Conservation (phyloP, 495 filamentous ascomycete species). For the Lasiosphaeria hispida region DNA sequence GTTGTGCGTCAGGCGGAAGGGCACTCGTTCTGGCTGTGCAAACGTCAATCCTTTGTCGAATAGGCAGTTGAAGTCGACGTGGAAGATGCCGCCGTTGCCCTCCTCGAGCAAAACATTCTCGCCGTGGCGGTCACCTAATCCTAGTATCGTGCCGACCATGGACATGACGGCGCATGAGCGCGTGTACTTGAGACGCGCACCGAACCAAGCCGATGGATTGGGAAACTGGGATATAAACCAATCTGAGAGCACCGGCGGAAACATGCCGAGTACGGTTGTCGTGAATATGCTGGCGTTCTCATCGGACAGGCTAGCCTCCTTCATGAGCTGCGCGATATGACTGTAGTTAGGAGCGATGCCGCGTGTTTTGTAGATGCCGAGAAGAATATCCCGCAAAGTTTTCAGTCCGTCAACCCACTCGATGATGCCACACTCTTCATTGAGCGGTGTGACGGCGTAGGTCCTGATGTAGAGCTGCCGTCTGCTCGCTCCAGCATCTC, state of each 20-base stretch:
- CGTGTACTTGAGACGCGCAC: slow-evolving; percentile 84
- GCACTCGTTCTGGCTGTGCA: slow-evolving; percentile 88
- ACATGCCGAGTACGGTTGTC: slow-evolving; percentile 61
- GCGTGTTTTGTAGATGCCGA: slow-evolving; percentile 70
- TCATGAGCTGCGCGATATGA: slow-evolving; percentile 46
- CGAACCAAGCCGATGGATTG: slow-evolving; percentile 87
- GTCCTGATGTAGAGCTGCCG: slow-evolving; percentile 86
- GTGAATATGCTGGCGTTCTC: slow-evolving; percentile 64
- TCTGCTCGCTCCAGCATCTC: slow-evolving; percentile 84
- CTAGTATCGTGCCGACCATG: slow-evolving; percentile 92
- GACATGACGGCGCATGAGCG: slow-evolving; percentile 96
- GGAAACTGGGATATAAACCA: slow-evolving; percentile 97
- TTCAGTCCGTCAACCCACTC: slow-evolving; percentile 99
- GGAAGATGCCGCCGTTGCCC: slow-evolving; percentile 87
- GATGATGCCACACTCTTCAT: slow-evolving; percentile 96
- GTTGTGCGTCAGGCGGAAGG: slow-evolving; percentile 98
- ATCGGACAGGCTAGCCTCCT: slow-evolving; percentile 40
- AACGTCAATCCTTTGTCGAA: slow-evolving; percentile 99
- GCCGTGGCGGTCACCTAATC: slow-evolving; percentile 94
- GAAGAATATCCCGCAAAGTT: slow-evolving; percentile 86
- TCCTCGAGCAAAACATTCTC: slow-evolving; percentile 97
- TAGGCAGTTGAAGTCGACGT: slow-evolving; percentile 99
- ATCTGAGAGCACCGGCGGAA: slow-evolving; percentile 79
- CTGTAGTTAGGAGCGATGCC: slow-evolving; percentile 55
- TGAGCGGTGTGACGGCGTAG: slow-evolving; percentile 92